Evolutionary conservation across 2,329 filamentous ascomycete species (phyloP).

Genomic region (Diaporthe caulivora): DNA sequence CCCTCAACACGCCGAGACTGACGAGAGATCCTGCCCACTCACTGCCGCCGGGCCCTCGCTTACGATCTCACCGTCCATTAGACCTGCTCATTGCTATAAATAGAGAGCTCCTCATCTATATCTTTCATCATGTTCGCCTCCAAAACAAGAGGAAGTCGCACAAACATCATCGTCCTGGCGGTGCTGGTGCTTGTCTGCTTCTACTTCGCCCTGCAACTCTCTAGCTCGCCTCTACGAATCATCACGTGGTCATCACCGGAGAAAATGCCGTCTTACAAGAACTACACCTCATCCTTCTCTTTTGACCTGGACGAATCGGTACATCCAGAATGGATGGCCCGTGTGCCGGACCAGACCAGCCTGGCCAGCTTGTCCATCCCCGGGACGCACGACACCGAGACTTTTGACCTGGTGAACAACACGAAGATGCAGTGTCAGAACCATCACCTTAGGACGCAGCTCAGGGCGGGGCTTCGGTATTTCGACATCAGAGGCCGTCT

Average conservation of each 20-base stretch:
- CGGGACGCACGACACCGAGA: slow-evolving; percentile 67
- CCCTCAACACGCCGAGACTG: background rate
- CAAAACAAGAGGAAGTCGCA: slow-evolving; percentile 31
- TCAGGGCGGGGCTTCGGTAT: slow-evolving; percentile 61
- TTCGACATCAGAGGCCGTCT: slow-evolving; percentile 62
- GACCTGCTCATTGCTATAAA: background rate
- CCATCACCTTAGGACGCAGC: slow-evolving; percentile 57
- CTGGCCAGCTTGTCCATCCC: slow-evolving; percentile 62
- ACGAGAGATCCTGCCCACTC: background rate
- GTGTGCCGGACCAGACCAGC: slow-evolving; percentile 54
- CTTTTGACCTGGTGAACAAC: slow-evolving; percentile 53
- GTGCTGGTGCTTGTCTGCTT: slow-evolving; percentile 25
- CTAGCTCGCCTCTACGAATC: slow-evolving; percentile 13
- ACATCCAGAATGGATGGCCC: slow-evolving; percentile 58
- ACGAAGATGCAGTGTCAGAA: slow-evolving; percentile 60
- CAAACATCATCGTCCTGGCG: slow-evolving; percentile 21
- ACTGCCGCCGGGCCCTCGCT: background rate
- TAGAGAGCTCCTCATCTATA: background rate
- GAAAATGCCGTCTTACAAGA: slow-evolving; percentile 33
- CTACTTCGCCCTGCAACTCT: slow-evolving; percentile 34
- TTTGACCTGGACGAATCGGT: slow-evolving; percentile 55
- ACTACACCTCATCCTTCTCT: slow-evolving; percentile 53
- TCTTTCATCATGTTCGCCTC: slow-evolving; percentile 29
- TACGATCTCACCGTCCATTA: background rate
- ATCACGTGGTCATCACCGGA: background rate